Evolutionary conservation across 78 protist genomes (phyloP).

Genomic region (Tieghemostelium lacteum): DNA sequence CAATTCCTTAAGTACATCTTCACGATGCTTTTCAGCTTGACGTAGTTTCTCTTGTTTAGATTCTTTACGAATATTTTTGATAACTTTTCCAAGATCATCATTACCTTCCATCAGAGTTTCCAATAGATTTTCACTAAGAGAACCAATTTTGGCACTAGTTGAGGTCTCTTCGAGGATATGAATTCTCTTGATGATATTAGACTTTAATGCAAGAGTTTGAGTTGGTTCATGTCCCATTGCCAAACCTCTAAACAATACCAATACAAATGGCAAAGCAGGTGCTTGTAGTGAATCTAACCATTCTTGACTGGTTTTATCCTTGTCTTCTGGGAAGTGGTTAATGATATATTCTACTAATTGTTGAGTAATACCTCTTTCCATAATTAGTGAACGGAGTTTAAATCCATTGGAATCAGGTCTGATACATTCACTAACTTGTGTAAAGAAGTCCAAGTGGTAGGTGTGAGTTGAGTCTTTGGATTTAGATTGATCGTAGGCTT

Average conservation of each 20-base stretch:
- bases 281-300: constrained; percentile 75
- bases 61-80: constrained; percentile 46
- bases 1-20: constrained; percentile 46
- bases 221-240: constrained; percentile 54
- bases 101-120: constrained; percentile 52
- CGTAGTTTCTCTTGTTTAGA: constrained; percentile 48
- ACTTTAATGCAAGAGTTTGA: constrained; percentile 36
- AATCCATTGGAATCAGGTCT: constrained; percentile 46
- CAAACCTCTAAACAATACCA: constrained; percentile 78
- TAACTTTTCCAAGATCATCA: constrained; percentile 4
- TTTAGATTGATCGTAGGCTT: constrained; percentile 3
- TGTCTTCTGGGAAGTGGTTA: constrained; percentile 13
- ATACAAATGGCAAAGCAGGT: constrained; percentile 84
- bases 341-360: background rate
- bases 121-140: constrained; percentile 79
- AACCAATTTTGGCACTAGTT: constrained; percentile 62
- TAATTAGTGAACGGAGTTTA: constrained; percentile 5
- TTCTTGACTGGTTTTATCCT: background rate
- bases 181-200: constrained; percentile 23
- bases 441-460: constrained; percentile 24
- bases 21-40: constrained; percentile 82
- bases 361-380: constrained; percentile 45
- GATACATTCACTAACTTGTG: constrained; percentile 16
- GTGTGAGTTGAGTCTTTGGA: constrained; percentile 17
- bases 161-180: constrained; percentile 81